A percentile compares a stretch with the other conserved stretches of the same genome.
These are phyloP conservation scores for Rhodosporidiobolus sp. DNA, from an alignment of 768 basidiomycete genomes.

Conservation along the genomic window DNA sequence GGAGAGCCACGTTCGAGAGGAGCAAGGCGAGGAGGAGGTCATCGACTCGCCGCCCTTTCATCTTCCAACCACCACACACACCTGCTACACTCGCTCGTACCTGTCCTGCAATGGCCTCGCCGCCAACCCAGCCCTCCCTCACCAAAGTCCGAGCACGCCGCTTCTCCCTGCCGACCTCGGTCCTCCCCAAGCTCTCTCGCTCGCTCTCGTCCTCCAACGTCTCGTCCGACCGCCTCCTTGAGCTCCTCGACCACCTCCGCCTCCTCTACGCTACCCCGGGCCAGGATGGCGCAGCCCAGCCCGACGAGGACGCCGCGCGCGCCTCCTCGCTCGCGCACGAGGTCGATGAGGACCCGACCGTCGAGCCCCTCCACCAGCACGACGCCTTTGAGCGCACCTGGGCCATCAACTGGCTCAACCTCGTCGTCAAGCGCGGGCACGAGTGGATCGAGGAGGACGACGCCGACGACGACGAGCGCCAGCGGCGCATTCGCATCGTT, in stretches of 20 bases:
- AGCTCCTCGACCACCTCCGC: conserved; percentile 26
- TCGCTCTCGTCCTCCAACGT: neutral
- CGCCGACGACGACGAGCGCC: conserved; percentile 6
- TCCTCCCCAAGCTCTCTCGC: conserved; percentile 24
- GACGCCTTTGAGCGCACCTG: conserved; percentile 33
- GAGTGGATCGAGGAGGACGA: conserved; percentile 22
- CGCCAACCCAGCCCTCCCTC: neutral
- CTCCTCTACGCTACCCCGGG: conserved; percentile 16
- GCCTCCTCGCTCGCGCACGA: conserved; percentile 9
- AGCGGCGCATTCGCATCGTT: conserved; percentile 12
- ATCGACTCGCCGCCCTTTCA: no score
- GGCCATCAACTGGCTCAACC: conserved; percentile 25
- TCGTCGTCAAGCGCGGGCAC: conserved; percentile 24
- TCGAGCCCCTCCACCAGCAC: conserved; percentile 28
- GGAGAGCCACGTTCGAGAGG: no score
- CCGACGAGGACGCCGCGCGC: conserved; percentile 1
- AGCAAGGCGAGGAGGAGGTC: no score
- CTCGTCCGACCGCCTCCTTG: conserved; percentile 9
- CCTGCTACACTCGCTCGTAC: neutral
- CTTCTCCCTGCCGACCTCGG: conserved; percentile 13
- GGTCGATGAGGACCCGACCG: conserved; percentile 16
- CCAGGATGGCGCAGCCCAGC: neutral
- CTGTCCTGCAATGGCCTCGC: neutral
- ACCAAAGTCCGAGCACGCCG: conserved; percentile 9
- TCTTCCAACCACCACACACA: neutral